phyloP scores from a whole-genome alignment of 495 filamentous ascomycete species.

The Aspergillus affinis region DNA sequence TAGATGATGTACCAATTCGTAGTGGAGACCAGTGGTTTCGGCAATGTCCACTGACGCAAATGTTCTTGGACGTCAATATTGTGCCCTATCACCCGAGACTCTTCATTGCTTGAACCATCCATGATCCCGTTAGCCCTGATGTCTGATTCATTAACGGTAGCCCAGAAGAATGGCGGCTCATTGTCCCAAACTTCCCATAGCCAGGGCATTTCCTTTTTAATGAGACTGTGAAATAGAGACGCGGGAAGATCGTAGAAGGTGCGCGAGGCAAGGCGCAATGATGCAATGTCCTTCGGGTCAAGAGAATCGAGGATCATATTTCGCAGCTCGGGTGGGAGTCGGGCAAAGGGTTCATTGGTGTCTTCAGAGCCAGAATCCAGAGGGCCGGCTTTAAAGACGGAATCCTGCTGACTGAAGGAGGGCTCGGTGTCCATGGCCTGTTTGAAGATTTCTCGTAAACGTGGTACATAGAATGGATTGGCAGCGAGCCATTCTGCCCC shows the following conservation, averaged over 20 bases:
- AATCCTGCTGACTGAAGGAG: neutral
- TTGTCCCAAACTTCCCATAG: constrained; percentile 4
- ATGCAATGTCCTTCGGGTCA: neutral
- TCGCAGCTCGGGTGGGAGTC: neutral
- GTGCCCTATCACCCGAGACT: neutral
- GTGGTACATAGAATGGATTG: neutral
- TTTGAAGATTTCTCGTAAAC: neutral
- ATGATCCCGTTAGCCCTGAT: neutral
- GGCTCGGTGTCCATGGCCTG: neutral
- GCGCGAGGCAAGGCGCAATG: neutral
- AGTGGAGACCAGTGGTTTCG: neutral
- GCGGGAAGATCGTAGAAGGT: neutral
- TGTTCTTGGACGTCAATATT: neutral
- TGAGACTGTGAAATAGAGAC: neutral
- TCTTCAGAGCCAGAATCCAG: too few relatives aligned
- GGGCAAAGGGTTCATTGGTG: neutral
- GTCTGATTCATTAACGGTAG: neutral
- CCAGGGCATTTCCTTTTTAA: constrained; percentile 10
- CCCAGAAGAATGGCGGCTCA: constrained; percentile 11
- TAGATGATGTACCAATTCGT: constrained; percentile 10
- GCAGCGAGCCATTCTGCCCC: neutral
- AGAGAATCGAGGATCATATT: neutral
- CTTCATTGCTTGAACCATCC: neutral
- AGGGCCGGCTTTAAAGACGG: neutral
- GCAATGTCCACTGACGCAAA: neutral